These are phyloP conservation scores for Hyaloperonospora brassicae DNA, from an alignment of 352 stramenopile genomes.

Conservation along the genomic window DNA sequence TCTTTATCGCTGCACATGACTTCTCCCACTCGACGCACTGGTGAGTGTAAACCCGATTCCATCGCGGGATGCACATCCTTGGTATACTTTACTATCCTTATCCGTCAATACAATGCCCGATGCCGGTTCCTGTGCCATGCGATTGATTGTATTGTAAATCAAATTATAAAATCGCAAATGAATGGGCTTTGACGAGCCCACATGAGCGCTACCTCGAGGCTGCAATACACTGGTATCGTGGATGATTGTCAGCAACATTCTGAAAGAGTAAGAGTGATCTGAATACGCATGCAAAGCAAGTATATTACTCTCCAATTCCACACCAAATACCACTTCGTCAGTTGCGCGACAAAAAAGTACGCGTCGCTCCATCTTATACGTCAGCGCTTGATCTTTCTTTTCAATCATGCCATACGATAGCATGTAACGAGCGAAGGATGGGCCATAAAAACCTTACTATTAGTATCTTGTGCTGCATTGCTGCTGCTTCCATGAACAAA, in stretches of 20 bases:
- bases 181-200: slow-evolving; percentile 3
- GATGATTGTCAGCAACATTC: neutral
- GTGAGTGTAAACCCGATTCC: slow-evolving; percentile 5
- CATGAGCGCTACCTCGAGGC: neutral
- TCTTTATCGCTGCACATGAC: slow-evolving; percentile 10
- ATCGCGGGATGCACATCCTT: slow-evolving; percentile 5
- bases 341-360: too few relatives aligned
- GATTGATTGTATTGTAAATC: slow-evolving; percentile 3
- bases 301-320: neutral
- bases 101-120: slow-evolving; percentile 6
- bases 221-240: neutral
- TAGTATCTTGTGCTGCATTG: neutral
- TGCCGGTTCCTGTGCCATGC: neutral
- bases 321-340: neutral
- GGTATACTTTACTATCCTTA: slow-evolving; percentile 7
- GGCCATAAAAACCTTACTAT: neutral
- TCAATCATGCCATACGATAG: neutral
- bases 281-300: neutral
- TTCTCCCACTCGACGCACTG: slow-evolving; percentile 13
- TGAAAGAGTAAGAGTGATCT: neutral
- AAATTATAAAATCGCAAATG: slow-evolving; percentile 5
- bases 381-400: neutral
- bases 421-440: neutral
- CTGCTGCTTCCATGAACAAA: neutral
- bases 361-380: neutral